Evolutionary conservation across 2,329 filamentous ascomycete genomes (phyloP), one percentile per base, ranked within the genome.

Genomic region (Neofusicoccum ribis): DNA sequence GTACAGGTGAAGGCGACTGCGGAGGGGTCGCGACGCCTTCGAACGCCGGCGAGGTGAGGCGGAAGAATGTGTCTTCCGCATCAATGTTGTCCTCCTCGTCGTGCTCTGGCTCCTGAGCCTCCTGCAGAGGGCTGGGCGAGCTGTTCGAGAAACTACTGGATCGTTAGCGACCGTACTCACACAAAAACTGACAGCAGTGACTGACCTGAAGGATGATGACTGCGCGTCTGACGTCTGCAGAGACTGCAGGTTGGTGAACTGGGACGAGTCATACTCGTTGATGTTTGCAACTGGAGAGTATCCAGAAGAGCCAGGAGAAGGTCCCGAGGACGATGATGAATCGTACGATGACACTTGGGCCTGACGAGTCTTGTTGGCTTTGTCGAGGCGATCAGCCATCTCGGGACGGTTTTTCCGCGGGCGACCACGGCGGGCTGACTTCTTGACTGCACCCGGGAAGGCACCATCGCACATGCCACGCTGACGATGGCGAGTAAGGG

Each of bases 381-480:
- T 89, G 14, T 84, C 81, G 27, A 83, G 76, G 63, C 86, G 80
- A 49, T 85, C 80, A 44, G 87, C 86, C 75, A 85, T 80, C 64
- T 87, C 85, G 8, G 86, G 86, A 36, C 86, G 79, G 65, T 83
- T 80, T 77, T 89, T 89, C 79, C 85, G 86, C 20, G 87, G 87
- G 49, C 87, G 81, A 56, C 88, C 88, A 67, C 89, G 87, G 78
- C 90, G 90, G 43, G 85, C 85, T 39, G 85, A 84, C 75, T 89
- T 88, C 74, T 87, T 86, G 34, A 89, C 85, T 58, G 88, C 84
- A 44, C 93, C 93, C 68, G 96, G 92, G 72, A 98, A 96, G 5
- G 93, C 94, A 64, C 95, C 95, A 65, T 95, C 90, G 78, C 95
- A 99, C 91, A 97, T 97, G 63, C 94, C 95, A 46, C 95, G 89